A percentile compares a stretch with the other conserved stretches of the same genome.
Conservation (phyloP, 2,329 filamentous ascomycete genomes). For the Microdochium trichocladiopsis region DNA sequence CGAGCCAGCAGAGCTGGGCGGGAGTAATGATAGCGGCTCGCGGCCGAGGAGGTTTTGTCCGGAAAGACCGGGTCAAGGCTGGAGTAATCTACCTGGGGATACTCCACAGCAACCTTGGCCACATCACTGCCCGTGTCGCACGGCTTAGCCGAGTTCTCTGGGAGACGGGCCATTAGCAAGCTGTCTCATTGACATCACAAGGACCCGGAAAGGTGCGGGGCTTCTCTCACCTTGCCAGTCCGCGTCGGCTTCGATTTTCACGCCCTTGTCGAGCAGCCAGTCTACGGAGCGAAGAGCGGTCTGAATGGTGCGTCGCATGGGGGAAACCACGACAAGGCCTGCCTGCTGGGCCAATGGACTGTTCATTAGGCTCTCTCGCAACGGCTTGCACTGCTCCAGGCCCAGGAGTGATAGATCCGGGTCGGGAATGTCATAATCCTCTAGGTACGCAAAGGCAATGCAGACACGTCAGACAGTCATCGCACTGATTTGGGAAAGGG, state of each 20-base stretch:
- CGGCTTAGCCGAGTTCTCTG: conserved; percentile 47
- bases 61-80: conserved; percentile 53
- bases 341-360: conserved; percentile 32
- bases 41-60: conserved; percentile 47
- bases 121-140: conserved; percentile 55
- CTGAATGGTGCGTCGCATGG: conserved; percentile 59
- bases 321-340: conserved; percentile 53
- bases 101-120: conserved; percentile 33
- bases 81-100: conserved; percentile 50
- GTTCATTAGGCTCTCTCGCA: conserved; percentile 33
- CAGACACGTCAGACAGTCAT: too few species aligned
- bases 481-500: not conserved
- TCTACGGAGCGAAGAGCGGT: conserved; percentile 51
- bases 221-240: conserved; percentile 52
- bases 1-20: conserved; percentile 45
- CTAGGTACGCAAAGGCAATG: conserved; percentile 20
- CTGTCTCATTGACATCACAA: not conserved
- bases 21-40: conserved; percentile 43
- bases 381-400: conserved; percentile 35
- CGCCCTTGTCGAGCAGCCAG: conserved; percentile 47
- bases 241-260: conserved; percentile 49
- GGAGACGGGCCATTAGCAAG: not conserved
- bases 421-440: conserved; percentile 40
- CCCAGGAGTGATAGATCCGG: conserved; percentile 43
- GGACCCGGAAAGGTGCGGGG: not conserved